phyloP scores from a whole-genome alignment of 257 asterid genomes.

The Solanum tacnaense region DNA sequence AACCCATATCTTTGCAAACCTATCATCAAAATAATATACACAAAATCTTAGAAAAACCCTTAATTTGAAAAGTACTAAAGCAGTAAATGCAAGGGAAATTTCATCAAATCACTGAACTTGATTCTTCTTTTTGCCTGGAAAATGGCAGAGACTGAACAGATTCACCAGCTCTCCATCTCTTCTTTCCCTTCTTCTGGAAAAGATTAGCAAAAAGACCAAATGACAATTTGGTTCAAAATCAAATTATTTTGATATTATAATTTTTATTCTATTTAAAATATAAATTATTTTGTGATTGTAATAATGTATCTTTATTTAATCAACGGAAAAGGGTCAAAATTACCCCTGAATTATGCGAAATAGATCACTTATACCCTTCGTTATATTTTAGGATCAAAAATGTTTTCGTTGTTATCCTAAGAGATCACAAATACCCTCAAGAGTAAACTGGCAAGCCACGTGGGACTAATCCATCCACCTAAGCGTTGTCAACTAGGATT shows the following conservation, averaged over 20 bases:
- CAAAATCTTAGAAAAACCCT: background rate
- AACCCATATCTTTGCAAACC: constrained; percentile 1
- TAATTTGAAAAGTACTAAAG: background rate
- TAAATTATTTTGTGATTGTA: background rate
- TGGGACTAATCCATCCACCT: no score
- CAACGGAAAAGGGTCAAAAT: background rate
- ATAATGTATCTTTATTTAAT: no score
- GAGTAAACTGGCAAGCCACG: no score
- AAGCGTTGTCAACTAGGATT: no score
- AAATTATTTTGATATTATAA: background rate
- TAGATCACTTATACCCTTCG: no score
- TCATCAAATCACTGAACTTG: background rate
- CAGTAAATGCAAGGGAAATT: background rate
- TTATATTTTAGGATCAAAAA: no score
- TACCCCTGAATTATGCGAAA: no score
- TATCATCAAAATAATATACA: background rate
- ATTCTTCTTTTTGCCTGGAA: background rate
- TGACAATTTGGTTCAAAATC: background rate
- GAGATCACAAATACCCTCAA: no score
- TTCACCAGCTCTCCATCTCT: background rate
- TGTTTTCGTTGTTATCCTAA: rapidly evolving
- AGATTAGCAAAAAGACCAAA: background rate
- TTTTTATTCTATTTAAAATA: no score
- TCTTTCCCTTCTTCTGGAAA: background rate
- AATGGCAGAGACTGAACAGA: background rate